phyloP scores from a whole-genome alignment of 208 protist genomes.

The Leishmania martiniquensis region DNA sequence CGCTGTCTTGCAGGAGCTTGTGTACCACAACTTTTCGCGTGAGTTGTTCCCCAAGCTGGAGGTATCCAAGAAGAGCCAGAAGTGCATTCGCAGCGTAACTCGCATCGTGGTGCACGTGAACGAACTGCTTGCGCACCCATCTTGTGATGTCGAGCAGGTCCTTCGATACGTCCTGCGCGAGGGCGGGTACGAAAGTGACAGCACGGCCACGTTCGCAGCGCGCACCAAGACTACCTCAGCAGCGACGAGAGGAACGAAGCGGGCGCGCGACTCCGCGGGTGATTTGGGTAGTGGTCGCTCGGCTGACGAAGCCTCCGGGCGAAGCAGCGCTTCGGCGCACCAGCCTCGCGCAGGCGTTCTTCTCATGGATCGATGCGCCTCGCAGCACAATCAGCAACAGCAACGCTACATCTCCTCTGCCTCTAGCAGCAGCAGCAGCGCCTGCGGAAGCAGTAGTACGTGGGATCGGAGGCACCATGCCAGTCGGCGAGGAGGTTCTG shows the following conservation, averaged over 20 bases:
- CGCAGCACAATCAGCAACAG: conserved; percentile 24
- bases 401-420: neutral
- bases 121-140: conserved; percentile 36
- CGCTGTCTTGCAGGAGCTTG: conserved; percentile 51
- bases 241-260: neutral
- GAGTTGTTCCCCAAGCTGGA: conserved; percentile 44
- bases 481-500: neutral
- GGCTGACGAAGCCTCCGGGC: neutral
- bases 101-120: conserved; percentile 39
- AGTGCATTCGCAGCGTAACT: conserved; percentile 43
- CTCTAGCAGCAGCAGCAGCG: conserved; percentile 9
- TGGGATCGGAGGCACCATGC: neutral
- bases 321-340: neutral
- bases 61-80: conserved; percentile 46
- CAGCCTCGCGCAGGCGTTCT: conserved; percentile 2
- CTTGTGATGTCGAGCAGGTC: conserved; percentile 52
- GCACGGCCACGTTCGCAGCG: conserved; percentile 10
- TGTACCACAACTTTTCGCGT: conserved; percentile 53
- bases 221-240: conserved; percentile 5
- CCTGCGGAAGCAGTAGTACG: neutral
- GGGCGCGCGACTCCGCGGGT: conserved; percentile 3
- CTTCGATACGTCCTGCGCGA: conserved; percentile 46
- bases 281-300: neutral
- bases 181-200: conserved; percentile 52
- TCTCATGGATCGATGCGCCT: conserved; percentile 20